These are phyloP conservation scores for Fusarium fujikuroi DNA, from an alignment of 2,329 filamentous ascomycete species.

Conservation along the genomic window DNA sequence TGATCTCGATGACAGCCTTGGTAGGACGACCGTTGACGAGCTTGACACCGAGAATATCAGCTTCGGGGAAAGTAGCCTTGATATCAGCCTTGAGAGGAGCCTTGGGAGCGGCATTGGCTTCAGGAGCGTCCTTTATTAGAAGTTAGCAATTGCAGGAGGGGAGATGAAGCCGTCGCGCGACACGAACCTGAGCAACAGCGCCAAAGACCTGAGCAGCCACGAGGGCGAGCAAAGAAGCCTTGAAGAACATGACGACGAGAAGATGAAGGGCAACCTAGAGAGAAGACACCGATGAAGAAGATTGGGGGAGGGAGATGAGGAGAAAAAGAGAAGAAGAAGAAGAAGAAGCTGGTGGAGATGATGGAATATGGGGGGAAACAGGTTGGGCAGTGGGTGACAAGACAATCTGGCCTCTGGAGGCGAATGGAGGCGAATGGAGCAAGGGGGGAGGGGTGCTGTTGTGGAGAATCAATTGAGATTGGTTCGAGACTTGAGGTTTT, in stretches of 20 bases:
- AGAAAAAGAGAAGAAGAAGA: neutral
- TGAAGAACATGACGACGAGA: slow-evolving; percentile 72
- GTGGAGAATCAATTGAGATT: slow-evolving; percentile 21
- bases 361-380: slow-evolving; percentile 34
- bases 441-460: slow-evolving; percentile 23
- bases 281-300: slow-evolving; percentile 15
- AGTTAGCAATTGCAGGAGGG: neutral
- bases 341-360: slow-evolving; percentile 32
- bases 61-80: slow-evolving; percentile 70
- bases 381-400: slow-evolving; percentile 39
- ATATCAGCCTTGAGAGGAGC: slow-evolving; percentile 68
- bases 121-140: slow-evolving; percentile 23
- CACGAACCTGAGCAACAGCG: slow-evolving; percentile 71
- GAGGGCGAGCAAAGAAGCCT: slow-evolving; percentile 76
- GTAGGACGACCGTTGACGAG: slow-evolving; percentile 92
- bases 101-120: slow-evolving; percentile 39
- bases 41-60: slow-evolving; percentile 94
- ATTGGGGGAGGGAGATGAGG: slow-evolving; percentile 11
- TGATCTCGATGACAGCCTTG: slow-evolving; percentile 81
- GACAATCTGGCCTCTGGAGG: slow-evolving; percentile 46
- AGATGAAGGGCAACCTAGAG: slow-evolving; percentile 11
- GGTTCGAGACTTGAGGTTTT: slow-evolving; percentile 7
- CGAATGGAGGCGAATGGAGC: slow-evolving; percentile 27
- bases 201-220: slow-evolving; percentile 75
- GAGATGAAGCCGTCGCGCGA: slow-evolving; percentile 12